phyloP scores from a whole-genome alignment of 83 land plant genomes.

The Thuja plicata region DNA sequence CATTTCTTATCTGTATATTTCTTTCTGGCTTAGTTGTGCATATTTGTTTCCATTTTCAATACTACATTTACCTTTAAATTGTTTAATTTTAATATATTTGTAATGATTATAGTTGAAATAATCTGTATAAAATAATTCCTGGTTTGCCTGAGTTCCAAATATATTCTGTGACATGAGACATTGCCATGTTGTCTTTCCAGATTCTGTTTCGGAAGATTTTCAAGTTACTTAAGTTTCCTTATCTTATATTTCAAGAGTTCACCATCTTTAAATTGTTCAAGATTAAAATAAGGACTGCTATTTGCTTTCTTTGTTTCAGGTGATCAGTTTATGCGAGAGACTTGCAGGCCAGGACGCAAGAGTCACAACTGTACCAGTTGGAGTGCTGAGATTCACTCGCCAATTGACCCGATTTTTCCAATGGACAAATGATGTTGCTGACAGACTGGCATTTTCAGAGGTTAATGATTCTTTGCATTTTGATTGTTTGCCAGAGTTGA shows the following conservation, averaged over 20 bases:
- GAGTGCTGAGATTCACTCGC: conserved; percentile 80
- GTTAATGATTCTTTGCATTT: conserved; percentile 25
- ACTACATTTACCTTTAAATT: background rate
- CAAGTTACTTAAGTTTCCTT: background rate
- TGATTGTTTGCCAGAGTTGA: conserved; percentile 8
- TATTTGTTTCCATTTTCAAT: too few species aligned
- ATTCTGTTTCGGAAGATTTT: background rate
- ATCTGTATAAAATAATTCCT: background rate
- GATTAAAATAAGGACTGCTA: background rate
- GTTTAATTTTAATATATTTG: background rate
- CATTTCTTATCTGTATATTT: too few species aligned
- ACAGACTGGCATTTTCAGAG: conserved; percentile 98
- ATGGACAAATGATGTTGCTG: conserved; percentile 99
- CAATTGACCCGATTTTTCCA: conserved; percentile 88
- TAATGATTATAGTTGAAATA: background rate
- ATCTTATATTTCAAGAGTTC: background rate
- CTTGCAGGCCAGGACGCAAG: conserved; percentile 99
- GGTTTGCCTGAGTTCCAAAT: background rate
- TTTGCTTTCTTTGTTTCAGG: conserved; percentile 47
- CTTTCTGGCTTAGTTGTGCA: too few species aligned
- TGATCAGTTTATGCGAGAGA: conserved; percentile 95
- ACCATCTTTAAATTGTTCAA: background rate
- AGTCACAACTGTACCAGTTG: conserved; percentile 97
- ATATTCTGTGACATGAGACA: background rate
- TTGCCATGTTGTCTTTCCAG: background rate